These are phyloP conservation scores for Suhomyces bribrorum DNA, from an alignment of 1,139 yeast genomes.

Conservation along the genomic window DNA sequence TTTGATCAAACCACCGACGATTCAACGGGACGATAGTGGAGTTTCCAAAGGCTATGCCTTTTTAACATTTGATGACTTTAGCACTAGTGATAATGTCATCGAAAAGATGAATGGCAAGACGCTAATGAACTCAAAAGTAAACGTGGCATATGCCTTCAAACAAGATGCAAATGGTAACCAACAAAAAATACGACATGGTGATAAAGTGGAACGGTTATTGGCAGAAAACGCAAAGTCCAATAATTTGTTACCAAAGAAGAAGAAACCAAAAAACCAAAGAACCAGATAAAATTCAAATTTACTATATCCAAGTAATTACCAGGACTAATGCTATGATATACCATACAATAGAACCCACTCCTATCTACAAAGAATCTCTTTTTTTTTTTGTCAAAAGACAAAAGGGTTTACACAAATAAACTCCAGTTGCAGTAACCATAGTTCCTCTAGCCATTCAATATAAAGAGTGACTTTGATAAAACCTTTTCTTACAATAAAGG, in stretches of 20 bases:
- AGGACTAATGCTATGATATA: too few relatives aligned
- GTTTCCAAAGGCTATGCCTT: slow-evolving; percentile 67
- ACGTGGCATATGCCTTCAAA: slow-evolving; percentile 72
- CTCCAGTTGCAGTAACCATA: too few relatives aligned
- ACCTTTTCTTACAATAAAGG: too few relatives aligned
- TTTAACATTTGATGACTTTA: slow-evolving; percentile 59
- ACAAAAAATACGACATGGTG: slow-evolving; percentile 70
- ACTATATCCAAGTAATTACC: too few relatives aligned
- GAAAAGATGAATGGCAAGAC: slow-evolving; percentile 67
- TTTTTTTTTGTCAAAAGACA: too few relatives aligned
- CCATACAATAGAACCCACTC: too few relatives aligned
- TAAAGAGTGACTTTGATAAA: too few relatives aligned
- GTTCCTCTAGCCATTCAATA: too few relatives aligned
- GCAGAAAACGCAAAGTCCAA: slow-evolving; percentile 64
- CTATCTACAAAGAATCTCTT: too few relatives aligned
- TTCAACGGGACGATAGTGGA: slow-evolving; percentile 55
- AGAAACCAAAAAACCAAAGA: slow-evolving; percentile 4
- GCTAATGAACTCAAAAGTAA: slow-evolving; percentile 65
- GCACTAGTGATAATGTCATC: slow-evolving; percentile 71
- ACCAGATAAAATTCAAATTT: too few relatives aligned
- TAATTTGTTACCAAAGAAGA: slow-evolving; percentile 18
- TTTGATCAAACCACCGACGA: slow-evolving; percentile 51
- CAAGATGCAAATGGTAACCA: slow-evolving; percentile 42
- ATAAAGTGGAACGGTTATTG: slow-evolving; percentile 67
- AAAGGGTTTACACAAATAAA: too few relatives aligned